Evolutionary conservation across 176 grass and related monocot species (phyloP).

Genomic region (Aegilops longissima): DNA sequence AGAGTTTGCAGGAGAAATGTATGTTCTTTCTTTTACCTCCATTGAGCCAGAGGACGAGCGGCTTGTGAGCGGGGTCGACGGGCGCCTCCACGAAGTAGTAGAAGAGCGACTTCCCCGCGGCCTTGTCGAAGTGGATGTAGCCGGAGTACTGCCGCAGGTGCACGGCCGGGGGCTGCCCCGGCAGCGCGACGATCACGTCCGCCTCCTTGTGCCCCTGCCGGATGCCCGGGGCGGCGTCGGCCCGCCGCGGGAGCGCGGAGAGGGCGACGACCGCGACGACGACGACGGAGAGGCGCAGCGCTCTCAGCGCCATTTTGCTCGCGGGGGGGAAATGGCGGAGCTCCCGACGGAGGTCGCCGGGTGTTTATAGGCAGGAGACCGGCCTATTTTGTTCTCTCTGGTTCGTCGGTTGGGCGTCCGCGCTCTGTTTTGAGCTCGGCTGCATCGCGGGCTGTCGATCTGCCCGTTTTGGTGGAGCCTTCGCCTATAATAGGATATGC

Average conservation of each 20-base stretch:
- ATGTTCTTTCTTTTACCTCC: conserved; percentile 44
- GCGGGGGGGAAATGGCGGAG: neutral
- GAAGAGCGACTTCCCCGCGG: conserved; percentile 50
- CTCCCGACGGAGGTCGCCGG: neutral
- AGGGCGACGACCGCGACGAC: conserved; percentile 36
- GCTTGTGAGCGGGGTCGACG: conserved; percentile 23
- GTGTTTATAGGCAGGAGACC: conserved; percentile 26
- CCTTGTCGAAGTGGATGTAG: conserved; percentile 42
- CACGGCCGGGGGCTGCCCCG: conserved; percentile 39
- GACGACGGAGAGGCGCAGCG: conserved; percentile 29
- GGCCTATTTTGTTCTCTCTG: neutral
- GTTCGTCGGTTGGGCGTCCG: conserved; percentile 12
- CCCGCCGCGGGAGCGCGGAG: neutral
- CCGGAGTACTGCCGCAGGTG: conserved; percentile 51
- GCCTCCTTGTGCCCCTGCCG: conserved; percentile 37
- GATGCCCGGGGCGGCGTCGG: conserved; percentile 24
- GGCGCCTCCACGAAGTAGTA: conserved; percentile 72
- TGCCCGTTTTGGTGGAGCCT: neutral
- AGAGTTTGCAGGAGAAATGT: neutral
- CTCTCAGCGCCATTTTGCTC: conserved; percentile 10
- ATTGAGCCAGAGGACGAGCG: conserved; percentile 70
- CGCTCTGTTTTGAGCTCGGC: neutral
- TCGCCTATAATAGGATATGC: conserved; percentile 17
- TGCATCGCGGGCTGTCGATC: neutral
- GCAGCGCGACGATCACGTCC: conserved; percentile 50